phyloP scores from a whole-genome alignment of 495 filamentous ascomycete species.

The Hypoxylon crocopeplum region DNA sequence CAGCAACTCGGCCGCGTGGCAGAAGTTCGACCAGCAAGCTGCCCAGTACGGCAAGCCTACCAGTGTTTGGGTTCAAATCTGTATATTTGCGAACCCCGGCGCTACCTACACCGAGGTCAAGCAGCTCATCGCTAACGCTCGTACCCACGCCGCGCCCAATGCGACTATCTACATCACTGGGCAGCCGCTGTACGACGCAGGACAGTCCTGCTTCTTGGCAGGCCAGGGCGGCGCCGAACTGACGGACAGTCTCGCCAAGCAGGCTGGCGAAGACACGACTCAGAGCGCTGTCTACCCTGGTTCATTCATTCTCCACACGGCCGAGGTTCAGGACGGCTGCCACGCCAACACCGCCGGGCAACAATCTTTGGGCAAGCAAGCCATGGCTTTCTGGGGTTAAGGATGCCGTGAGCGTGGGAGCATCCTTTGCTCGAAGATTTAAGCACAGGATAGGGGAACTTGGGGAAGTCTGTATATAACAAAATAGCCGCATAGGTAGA shows the following conservation, averaged over 20 bases:
- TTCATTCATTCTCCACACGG: conserved; percentile 34
- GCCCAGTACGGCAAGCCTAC: neutral
- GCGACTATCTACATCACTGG: conserved; percentile 41
- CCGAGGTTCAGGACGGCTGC: conserved; percentile 39
- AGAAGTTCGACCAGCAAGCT: neutral
- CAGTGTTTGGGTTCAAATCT: neutral
- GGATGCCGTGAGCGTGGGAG: no score
- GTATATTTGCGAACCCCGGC: neutral
- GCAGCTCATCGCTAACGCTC: conserved; percentile 38
- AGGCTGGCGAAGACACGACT: conserved; percentile 26
- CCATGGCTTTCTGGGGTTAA: conserved; percentile 39
- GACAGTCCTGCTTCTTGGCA: conserved; percentile 33
- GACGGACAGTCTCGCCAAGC: conserved; percentile 36
- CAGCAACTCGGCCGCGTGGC: neutral
- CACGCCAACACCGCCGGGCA: conserved; percentile 40
- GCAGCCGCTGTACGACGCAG: conserved; percentile 40
- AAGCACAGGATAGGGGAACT: no score
- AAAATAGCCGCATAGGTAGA: no score
- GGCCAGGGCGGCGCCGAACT: conserved; percentile 31
- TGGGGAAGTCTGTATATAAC: no score
- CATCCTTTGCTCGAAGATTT: no score
- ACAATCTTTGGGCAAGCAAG: conserved; percentile 36
- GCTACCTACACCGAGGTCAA: conserved; percentile 36
- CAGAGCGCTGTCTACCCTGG: conserved; percentile 38
- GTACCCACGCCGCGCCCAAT: conserved; percentile 35